These are phyloP conservation scores for Phytopythium helicoides DNA, from an alignment of 352 stramenopile genomes.

Conservation along the genomic window DNA sequence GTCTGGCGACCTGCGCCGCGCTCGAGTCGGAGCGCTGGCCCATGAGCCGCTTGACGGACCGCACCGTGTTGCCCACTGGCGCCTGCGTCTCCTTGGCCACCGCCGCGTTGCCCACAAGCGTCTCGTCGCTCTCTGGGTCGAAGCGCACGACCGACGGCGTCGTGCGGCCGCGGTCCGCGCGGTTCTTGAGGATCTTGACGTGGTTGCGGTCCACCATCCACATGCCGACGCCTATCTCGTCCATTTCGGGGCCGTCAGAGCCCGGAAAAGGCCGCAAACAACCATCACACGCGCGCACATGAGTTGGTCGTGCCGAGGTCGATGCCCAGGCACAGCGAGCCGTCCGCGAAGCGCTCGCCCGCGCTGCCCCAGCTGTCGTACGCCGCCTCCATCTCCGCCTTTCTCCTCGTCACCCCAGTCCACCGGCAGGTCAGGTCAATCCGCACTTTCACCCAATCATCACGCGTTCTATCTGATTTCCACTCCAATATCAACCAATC, in stretches of 20 bases:
- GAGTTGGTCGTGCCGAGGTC: slow-evolving; percentile 99
- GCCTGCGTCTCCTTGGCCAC: slow-evolving; percentile 45
- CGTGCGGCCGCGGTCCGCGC: slow-evolving; percentile 52
- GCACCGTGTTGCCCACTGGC: slow-evolving; percentile 68
- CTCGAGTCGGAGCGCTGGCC: slow-evolving; percentile 64
- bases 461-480: neutral
- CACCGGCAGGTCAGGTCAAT: no score
- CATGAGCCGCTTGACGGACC: slow-evolving; percentile 83
- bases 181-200: slow-evolving; percentile 86
- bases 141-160: slow-evolving; percentile 83
- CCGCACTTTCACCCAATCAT: slow-evolving; percentile 8
- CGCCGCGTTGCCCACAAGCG: slow-evolving; percentile 54
- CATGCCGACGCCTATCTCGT: slow-evolving; percentile 57
- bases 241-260: neutral
- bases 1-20: slow-evolving; percentile 48
- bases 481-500: neutral
- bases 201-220: slow-evolving; percentile 77
- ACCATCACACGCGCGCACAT: slow-evolving; percentile 55
- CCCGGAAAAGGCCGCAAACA: neutral
- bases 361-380: slow-evolving; percentile 83
- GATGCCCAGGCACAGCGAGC: slow-evolving; percentile 95
- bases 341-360: slow-evolving; percentile 65
- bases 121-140: slow-evolving; percentile 34
- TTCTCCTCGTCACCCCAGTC: no score
- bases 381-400: slow-evolving; percentile 23